phyloP scores from a whole-genome alignment of 106 monocot species.

The Phalaenopsis equestris region DNA sequence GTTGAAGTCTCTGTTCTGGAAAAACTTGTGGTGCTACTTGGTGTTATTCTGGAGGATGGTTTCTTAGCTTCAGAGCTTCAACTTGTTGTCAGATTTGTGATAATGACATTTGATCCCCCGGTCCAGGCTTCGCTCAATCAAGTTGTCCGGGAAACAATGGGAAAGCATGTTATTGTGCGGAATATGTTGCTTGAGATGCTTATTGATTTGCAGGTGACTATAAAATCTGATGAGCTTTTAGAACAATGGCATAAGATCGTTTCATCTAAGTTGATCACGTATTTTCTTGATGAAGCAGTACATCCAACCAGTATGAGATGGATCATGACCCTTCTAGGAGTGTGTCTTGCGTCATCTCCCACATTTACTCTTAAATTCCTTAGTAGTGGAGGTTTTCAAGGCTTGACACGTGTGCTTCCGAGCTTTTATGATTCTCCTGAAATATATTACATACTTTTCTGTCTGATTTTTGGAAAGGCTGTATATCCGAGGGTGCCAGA shows the following conservation, averaged over 20 bases:
- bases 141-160: constrained; percentile 77
- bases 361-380: constrained; percentile 89
- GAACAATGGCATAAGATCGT: constrained; percentile 99
- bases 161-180: constrained; percentile 97
- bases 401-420: constrained; percentile 70
- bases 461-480: constrained; percentile 86
- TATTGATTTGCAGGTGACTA: constrained; percentile 92
- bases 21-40: constrained; percentile 87
- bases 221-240: constrained; percentile 76
- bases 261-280: constrained; percentile 89
- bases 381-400: constrained; percentile 75
- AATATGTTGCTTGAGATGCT: constrained; percentile 98
- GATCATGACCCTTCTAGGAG: constrained; percentile 98
- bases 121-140: constrained; percentile 27
- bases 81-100: constrained; percentile 90
- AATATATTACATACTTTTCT: constrained; percentile 94
- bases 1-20: constrained; percentile 89
- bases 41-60: constrained; percentile 99
- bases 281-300: constrained; percentile 97
- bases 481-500: constrained; percentile 96
- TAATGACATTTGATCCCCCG: constrained; percentile 98
- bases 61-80: constrained; percentile 90
- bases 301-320: constrained; percentile 99
- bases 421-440: constrained; percentile 98
- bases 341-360: constrained; percentile 84